phyloP scores from a whole-genome alignment of 495 filamentous ascomycete genomes.

The Hyaloscypha finlandica region DNA sequence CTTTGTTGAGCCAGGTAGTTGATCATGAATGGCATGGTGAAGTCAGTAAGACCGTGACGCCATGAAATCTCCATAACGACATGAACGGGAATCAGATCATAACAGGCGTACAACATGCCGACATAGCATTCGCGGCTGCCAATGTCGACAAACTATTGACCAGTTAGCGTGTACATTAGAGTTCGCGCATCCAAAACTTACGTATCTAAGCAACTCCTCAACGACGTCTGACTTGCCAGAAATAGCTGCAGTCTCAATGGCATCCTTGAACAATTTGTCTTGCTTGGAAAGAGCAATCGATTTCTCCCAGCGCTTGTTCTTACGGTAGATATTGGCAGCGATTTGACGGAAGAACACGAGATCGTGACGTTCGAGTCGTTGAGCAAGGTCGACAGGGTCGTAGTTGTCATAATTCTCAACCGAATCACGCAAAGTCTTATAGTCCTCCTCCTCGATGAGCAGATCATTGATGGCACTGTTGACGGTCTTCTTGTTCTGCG shows the following conservation, averaged over 20 bases:
- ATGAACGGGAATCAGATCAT: constrained; percentile 92
- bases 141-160: constrained; percentile 93
- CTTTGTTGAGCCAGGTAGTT: constrained; percentile 93
- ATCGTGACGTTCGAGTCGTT: constrained; percentile 92
- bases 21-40: constrained; percentile 99
- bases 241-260: constrained; percentile 97
- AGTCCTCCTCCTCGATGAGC: constrained; percentile 97
- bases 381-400: constrained; percentile 91
- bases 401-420: constrained; percentile 99
- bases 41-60: constrained; percentile 93
- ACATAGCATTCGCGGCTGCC: constrained; percentile 99
- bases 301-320: constrained; percentile 99
- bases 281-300: constrained; percentile 99
- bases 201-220: constrained; percentile 93
- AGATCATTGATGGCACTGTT: constrained; percentile 99
- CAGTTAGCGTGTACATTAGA: neutral
- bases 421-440: constrained; percentile 97
- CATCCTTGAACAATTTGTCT: constrained; percentile 99
- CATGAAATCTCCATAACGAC: constrained; percentile 95
- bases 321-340: constrained; percentile 96
- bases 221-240: constrained; percentile 89
- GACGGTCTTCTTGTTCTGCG: constrained; percentile 96
- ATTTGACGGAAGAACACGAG: constrained; percentile 99
- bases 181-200: constrained; percentile 54
- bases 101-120: constrained; percentile 98